Evolutionary conservation across 176 grass and related monocot genomes (phyloP).

Genomic region (Otatea glauca): DNA sequence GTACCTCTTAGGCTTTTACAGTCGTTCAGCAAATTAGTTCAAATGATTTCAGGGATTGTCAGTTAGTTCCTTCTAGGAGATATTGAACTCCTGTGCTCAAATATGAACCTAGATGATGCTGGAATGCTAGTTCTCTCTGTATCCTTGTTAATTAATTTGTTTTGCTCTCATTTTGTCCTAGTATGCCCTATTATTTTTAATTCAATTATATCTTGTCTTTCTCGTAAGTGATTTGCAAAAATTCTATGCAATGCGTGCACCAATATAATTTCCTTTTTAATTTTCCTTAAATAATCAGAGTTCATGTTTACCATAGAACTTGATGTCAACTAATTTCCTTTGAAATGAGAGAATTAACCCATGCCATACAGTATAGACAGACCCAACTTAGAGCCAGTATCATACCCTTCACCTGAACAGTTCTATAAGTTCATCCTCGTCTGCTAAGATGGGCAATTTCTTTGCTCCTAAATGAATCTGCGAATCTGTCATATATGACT

Average conservation of each 20-base stretch:
- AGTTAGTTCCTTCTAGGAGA: constrained; percentile 27
- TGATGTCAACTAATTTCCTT: constrained; percentile 18
- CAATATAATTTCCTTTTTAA: not conserved
- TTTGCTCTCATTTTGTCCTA: constrained; percentile 14
- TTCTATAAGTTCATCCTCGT: not conserved
- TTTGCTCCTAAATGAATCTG: constrained; percentile 3
- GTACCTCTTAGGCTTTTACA: not conserved
- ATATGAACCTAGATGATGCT: constrained; percentile 20
- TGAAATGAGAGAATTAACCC: not conserved
- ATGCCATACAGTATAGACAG: not conserved
- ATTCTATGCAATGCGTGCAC: not conserved
- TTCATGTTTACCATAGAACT: not conserved
- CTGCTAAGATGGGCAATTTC: not conserved
- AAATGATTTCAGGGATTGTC: constrained; percentile 8
- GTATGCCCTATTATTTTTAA: not conserved
- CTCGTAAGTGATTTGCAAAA: not conserved
- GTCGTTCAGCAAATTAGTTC: not conserved
- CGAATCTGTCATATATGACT: not conserved
- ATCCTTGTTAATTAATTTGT: not conserved
- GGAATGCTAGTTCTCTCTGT: not conserved
- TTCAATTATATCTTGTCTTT: constrained; percentile 29
- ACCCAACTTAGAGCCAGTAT: not conserved
- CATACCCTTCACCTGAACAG: not conserved
- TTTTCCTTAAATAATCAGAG: not conserved
- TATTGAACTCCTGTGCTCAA: not conserved